Conservation (phyloP, 768 basidiomycete species). For the Cystofilobasidium capitatum region DNA sequence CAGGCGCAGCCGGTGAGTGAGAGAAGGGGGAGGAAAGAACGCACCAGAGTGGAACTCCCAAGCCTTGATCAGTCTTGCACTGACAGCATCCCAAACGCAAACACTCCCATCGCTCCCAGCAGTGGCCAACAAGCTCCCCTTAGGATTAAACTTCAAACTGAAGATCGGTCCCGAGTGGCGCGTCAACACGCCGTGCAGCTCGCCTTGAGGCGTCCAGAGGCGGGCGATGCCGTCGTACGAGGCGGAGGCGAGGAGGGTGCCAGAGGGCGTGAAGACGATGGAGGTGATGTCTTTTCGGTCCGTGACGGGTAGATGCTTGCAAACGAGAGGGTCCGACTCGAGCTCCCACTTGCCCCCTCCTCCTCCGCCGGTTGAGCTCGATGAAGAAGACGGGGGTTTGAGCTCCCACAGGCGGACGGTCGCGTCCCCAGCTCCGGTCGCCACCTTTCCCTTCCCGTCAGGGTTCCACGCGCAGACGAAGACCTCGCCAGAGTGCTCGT, state of each 20-base stretch:
- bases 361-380: not conserved
- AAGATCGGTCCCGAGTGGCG: slow-evolving; percentile 41
- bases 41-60: slow-evolving; percentile 24
- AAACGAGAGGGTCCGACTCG: slow-evolving; percentile 9
- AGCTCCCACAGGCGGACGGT: slow-evolving; percentile 27
- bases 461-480: slow-evolving; percentile 23
- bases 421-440: slow-evolving; percentile 25
- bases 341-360: slow-evolving; percentile 17
- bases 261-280: slow-evolving; percentile 28
- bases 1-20: not conserved
- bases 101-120: slow-evolving; percentile 68
- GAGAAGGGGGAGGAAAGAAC: not conserved
- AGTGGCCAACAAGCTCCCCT: slow-evolving; percentile 61
- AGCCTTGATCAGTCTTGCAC: slow-evolving; percentile 48
- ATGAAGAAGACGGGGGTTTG: slow-evolving; percentile 5
- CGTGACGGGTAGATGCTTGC: slow-evolving; percentile 24
- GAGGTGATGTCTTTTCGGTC: slow-evolving; percentile 27
- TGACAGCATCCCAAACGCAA: slow-evolving; percentile 66
- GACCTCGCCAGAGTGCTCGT: slow-evolving; percentile 24
- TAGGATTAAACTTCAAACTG: slow-evolving; percentile 62
- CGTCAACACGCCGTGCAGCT: slow-evolving; percentile 15
- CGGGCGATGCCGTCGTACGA: slow-evolving; percentile 36
- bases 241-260: slow-evolving; percentile 33
- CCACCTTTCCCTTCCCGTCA: slow-evolving; percentile 2
- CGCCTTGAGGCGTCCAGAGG: slow-evolving; percentile 34